These are phyloP conservation scores for Macrolepiota dolichaula DNA, from an alignment of 768 basidiomycete species.

Conservation along the genomic window DNA sequence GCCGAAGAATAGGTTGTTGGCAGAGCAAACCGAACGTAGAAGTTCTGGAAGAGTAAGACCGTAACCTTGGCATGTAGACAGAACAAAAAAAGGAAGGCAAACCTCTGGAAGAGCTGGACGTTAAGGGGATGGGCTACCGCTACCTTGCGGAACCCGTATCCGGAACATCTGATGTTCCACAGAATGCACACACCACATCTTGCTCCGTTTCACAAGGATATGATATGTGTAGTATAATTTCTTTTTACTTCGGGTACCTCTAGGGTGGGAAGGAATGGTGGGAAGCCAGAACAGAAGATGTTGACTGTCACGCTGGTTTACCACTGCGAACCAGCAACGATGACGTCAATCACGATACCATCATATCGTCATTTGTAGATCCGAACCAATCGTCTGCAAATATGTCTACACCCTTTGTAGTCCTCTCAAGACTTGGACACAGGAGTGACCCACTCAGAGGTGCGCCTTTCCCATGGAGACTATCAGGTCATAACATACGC, in stretches of 20 bases:
- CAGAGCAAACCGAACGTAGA: neutral
- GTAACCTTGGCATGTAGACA: neutral
- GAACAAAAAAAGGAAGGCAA: neutral
- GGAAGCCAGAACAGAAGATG: neutral
- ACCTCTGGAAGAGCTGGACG: neutral
- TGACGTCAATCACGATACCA: constrained; percentile 5
- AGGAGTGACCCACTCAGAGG: neutral
- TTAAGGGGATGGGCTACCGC: neutral
- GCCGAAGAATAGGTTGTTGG: neutral
- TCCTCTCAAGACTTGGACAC: neutral
- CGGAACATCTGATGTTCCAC: neutral
- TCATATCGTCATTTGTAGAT: neutral
- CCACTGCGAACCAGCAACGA: neutral
- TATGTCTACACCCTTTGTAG: neutral
- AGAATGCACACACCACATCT: neutral
- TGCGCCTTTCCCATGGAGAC: neutral
- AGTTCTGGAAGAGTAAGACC: neutral
- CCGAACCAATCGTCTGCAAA: neutral
- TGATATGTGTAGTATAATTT: neutral
- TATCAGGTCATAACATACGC: neutral
- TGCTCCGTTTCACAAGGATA: neutral
- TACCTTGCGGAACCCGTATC: neutral
- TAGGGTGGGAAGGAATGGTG: neutral
- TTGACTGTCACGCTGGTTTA: neutral
- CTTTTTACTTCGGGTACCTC: neutral